Evolutionary conservation across 352 stramenopile genomes (phyloP).

Genomic region (Globisporangium mamillatum): DNA sequence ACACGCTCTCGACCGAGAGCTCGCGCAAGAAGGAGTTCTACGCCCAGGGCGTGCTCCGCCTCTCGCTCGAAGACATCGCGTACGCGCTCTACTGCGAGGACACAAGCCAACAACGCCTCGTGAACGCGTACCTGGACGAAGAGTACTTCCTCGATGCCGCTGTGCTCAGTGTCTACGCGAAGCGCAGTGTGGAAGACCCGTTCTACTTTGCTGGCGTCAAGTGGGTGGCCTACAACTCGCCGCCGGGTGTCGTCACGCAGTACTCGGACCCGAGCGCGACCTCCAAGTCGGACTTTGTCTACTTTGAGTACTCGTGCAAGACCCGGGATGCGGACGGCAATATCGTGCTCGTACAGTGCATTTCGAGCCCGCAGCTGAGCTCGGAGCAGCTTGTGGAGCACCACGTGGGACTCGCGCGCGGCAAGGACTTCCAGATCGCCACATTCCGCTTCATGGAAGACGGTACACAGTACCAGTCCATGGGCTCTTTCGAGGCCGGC

Average conservation of each 20-base stretch:
- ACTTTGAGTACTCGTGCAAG: conserved; percentile 18
- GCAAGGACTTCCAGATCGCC: background rate
- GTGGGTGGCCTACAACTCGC: conserved; percentile 23
- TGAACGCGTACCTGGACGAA: conserved; percentile 25
- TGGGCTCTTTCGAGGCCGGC: conserved; percentile 4
- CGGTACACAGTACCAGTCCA: conserved; percentile 13
- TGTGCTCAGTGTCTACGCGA: conserved; percentile 38
- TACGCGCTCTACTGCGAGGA: conserved; percentile 44
- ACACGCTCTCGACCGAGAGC: background rate
- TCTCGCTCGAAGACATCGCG: conserved; percentile 28
- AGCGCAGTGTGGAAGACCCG: conserved; percentile 26
- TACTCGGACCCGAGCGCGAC: conserved; percentile 3
- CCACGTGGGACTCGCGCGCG: conserved; percentile 5
- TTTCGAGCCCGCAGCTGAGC: conserved; percentile 8
- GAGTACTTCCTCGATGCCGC: conserved; percentile 35
- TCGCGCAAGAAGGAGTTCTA: conserved; percentile 16
- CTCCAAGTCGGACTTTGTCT: conserved; percentile 13
- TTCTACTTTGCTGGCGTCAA: conserved; percentile 63
- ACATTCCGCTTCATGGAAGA: conserved; percentile 11
- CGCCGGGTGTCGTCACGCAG: conserved; percentile 2
- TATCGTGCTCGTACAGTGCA: conserved; percentile 16
- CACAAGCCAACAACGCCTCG: conserved; percentile 34
- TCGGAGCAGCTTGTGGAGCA: conserved; percentile 5
- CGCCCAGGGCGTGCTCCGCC: conserved; percentile 12
- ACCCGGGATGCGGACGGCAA: conserved; percentile 8